These are phyloP conservation scores for Colletotrichum sp. DNA, from an alignment of 2,329 filamentous ascomycete species.

Conservation along the genomic window DNA sequence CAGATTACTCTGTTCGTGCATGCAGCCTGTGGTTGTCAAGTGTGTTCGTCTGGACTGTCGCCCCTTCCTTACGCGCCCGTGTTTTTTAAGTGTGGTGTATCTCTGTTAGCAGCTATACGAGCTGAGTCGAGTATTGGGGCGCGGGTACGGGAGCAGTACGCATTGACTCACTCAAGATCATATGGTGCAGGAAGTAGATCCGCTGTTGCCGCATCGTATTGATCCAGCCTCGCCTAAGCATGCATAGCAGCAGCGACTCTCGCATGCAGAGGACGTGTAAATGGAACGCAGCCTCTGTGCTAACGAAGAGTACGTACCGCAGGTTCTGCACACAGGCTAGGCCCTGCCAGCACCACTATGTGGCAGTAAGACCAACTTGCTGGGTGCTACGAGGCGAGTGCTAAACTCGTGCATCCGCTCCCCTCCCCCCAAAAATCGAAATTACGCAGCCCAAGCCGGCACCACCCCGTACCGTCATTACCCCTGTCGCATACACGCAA, in stretches of 20 bases:
- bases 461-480: conserved; percentile 7
- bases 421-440: neutral
- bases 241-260: neutral
- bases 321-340: neutral
- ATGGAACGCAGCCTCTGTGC: neutral
- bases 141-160: neutral
- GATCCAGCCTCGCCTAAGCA: neutral
- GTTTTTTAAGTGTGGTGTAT: neutral
- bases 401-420: neutral
- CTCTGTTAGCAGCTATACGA: conserved; percentile 19
- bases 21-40: neutral
- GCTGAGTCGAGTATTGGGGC: conserved; percentile 1
- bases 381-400: neutral
- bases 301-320: neutral
- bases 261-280: neutral
- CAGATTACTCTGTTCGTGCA: neutral
- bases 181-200: neutral
- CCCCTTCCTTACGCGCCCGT: neutral
- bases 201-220: conserved; percentile 1
- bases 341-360: neutral
- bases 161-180: accelerated
- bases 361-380: neutral
- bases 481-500: conserved; percentile 9
- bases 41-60: neutral
- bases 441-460: conserved; percentile 12